These are phyloP conservation scores for Solanum bulbocastanum DNA, from an alignment of 257 asterid genomes.

Conservation along the genomic window DNA sequence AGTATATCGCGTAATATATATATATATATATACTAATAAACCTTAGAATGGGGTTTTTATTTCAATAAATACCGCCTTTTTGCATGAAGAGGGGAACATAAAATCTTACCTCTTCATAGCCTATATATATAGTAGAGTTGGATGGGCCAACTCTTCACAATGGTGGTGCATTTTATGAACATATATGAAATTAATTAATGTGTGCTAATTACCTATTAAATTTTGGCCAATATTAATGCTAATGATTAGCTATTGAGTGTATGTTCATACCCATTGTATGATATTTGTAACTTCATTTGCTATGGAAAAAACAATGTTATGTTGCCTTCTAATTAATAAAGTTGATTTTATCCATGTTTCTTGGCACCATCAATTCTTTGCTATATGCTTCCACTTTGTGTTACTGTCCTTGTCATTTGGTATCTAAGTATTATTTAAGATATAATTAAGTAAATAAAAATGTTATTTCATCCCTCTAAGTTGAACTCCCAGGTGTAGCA, in stretches of 20 bases:
- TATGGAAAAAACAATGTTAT: neutral
- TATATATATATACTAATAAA: neutral
- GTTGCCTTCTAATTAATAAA: neutral
- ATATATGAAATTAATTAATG: neutral
- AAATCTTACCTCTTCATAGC: neutral
- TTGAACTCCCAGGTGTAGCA: neutral
- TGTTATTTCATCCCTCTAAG: neutral
- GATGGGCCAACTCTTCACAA: neutral
- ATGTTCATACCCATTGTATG: neutral
- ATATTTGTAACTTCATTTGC: neutral
- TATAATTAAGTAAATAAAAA: neutral
- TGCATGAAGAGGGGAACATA: neutral
- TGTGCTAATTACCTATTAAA: neutral
- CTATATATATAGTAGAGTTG: neutral
- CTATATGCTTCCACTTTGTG: neutral
- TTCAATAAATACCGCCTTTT: neutral
- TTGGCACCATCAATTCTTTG: neutral
- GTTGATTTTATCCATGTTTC: neutral
- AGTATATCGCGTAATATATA: neutral
- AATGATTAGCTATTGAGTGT: neutral
- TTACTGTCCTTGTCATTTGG: neutral
- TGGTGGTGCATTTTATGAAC: neutral
- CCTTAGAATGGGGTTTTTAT: neutral
- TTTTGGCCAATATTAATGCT: neutral
- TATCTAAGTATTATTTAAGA: neutral